Evolutionary conservation across 495 filamentous ascomycete species (phyloP).

Genomic region (Penicillium canariense): DNA sequence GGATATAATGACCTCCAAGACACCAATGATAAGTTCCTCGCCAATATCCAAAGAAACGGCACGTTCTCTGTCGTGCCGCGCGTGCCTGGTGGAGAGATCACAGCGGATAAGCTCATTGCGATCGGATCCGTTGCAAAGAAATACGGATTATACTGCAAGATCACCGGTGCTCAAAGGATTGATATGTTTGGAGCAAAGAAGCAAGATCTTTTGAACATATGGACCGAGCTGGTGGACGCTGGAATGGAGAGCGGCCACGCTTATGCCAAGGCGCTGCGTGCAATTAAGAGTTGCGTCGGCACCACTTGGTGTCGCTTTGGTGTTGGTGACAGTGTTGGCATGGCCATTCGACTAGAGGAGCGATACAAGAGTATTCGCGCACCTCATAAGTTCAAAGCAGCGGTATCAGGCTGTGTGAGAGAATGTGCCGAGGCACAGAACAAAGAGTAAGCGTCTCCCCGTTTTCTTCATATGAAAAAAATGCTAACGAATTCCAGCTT

Average conservation of each 20-base stretch:
- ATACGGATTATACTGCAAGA: constrained; percentile 88
- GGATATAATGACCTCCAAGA: constrained; percentile 80
- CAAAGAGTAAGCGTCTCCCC: constrained; percentile 65
- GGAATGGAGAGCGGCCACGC: constrained; percentile 97
- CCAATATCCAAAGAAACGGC: constrained; percentile 91
- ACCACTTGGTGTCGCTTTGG: constrained; percentile 95
- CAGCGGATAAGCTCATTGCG: constrained; percentile 82
- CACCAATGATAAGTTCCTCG: constrained; percentile 91
- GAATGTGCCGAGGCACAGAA: constrained; percentile 96
- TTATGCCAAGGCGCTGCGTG: constrained; percentile 88
- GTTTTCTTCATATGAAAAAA: not conserved
- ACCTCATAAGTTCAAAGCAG: constrained; percentile 94
- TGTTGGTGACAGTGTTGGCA: constrained; percentile 93
- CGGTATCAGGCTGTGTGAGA: constrained; percentile 86
- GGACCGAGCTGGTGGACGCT: constrained; percentile 77
- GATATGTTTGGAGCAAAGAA: constrained; percentile 96
- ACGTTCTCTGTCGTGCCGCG: constrained; percentile 90
- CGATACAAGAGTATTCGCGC: constrained; percentile 89
- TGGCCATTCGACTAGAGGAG: constrained; percentile 90
- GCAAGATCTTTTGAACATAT: constrained; percentile 87
- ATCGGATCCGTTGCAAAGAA: constrained; percentile 89
- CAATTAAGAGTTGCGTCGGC: constrained; percentile 93
- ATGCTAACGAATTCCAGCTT: constrained; percentile 54
- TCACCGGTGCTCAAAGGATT: constrained; percentile 92
- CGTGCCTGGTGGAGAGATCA: constrained; percentile 86